Percentiles rank a stretch among this genome's conserved stretches.
Conservation (phyloP, 352 stramenopile genomes). For the Phytophthora citricola region DNA sequence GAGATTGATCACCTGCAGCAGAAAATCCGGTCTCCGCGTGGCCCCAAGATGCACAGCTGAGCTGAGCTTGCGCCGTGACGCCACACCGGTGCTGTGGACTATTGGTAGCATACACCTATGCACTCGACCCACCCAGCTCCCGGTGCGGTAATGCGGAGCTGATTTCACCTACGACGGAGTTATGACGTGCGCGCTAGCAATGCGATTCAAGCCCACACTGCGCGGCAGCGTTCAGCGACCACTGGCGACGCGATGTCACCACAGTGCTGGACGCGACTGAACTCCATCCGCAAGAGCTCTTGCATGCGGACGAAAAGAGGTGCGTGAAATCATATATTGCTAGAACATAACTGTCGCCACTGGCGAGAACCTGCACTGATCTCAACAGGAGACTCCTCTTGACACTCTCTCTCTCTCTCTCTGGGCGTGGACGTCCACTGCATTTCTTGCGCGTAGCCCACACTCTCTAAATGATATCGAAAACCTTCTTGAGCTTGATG, state of each 20-base stretch:
- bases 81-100: neutral
- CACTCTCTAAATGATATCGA: constrained; percentile 95
- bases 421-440: constrained; percentile 16
- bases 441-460: constrained; percentile 10
- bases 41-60: neutral
- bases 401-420: constrained; percentile 13
- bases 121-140: constrained; percentile 1
- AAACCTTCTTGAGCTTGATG: constrained; percentile 99
- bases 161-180: constrained; percentile 15
- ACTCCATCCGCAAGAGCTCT: constrained; percentile 18
- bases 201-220: neutral
- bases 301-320: constrained; percentile 29
- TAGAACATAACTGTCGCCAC: constrained; percentile 22
- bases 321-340: constrained; percentile 33
- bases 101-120: constrained; percentile 18
- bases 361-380: constrained; percentile 24
- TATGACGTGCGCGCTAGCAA: constrained; percentile 17
- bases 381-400: constrained; percentile 20
- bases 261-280: constrained; percentile 11
- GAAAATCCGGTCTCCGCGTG: constrained; percentile 15
- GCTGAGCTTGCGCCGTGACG: constrained; percentile 2
- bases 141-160: constrained; percentile 20
- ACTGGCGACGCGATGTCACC: constrained; percentile 6
- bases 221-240: constrained; percentile 3
- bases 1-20: constrained; percentile 3